Conservation (phyloP, 177 flowering plant species). For the Vitis hybrid region DNA sequence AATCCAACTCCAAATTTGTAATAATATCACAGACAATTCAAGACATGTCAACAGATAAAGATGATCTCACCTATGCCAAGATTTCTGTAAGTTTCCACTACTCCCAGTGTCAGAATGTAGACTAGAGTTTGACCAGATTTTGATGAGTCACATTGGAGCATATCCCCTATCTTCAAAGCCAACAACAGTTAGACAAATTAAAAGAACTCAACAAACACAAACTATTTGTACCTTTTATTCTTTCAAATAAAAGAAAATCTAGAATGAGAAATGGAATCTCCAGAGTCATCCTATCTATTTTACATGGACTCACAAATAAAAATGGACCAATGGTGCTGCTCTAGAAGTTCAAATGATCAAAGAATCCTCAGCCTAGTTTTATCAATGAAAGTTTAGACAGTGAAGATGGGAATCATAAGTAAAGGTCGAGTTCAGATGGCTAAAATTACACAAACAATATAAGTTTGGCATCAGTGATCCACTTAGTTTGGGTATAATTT, state of each 20-base stretch:
- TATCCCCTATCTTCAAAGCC: conserved; percentile 66
- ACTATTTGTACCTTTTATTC: not conserved
- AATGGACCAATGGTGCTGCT: too few species aligned
- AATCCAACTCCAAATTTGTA: conserved; percentile 20
- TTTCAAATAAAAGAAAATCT: not conserved
- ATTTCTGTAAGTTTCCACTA: conserved; percentile 74
- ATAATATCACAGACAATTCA: not conserved
- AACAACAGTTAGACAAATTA: not conserved
- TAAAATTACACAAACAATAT: too few species aligned
- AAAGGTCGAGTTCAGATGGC: too few species aligned
- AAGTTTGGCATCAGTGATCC: too few species aligned
- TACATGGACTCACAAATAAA: too few species aligned
- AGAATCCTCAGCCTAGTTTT: too few species aligned
- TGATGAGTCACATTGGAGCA: conserved; percentile 59
- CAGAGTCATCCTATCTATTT: too few species aligned
- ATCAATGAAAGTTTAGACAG: too few species aligned
- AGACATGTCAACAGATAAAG: not conserved
- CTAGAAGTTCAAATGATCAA: too few species aligned
- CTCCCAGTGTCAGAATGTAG: conserved; percentile 91
- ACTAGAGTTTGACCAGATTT: conserved; percentile 65
- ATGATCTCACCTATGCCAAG: conserved; percentile 71
- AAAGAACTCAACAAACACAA: not conserved
- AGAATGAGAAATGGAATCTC: too few species aligned
- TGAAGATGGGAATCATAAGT: too few species aligned
- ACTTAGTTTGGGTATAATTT: too few species aligned